Evolutionary conservation across 2,329 filamentous ascomycete genomes (phyloP).

Genomic region (Lachnellula occidentalis): DNA sequence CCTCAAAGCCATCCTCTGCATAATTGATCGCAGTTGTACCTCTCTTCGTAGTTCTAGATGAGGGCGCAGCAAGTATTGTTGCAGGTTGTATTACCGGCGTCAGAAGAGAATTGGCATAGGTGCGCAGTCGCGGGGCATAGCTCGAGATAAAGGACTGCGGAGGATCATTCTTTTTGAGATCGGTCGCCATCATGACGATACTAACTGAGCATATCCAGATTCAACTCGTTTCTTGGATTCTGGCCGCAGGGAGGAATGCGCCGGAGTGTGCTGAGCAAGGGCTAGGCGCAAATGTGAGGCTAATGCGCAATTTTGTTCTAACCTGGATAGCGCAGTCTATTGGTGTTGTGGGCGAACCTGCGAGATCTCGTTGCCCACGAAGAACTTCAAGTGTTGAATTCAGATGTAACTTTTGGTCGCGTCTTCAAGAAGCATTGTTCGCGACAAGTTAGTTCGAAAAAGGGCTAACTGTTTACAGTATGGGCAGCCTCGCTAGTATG

Average conservation of each 20-base stretch:
- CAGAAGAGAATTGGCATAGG: conserved; percentile 87
- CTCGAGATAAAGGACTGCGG: conserved; percentile 87
- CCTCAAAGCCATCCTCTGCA: conserved; percentile 91
- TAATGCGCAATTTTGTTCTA: neutral
- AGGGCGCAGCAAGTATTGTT: conserved; percentile 57
- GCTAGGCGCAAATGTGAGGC: neutral
- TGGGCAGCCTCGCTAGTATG: neutral
- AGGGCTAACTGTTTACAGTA: neutral
- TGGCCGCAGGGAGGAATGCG: conserved; percentile 11
- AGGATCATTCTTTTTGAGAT: conserved; percentile 35
- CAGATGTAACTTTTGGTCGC: neutral
- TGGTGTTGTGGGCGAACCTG: neutral
- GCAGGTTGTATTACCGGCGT: conserved; percentile 74
- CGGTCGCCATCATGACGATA: conserved; percentile 22
- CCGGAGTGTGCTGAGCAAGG: neutral
- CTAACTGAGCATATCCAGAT: conserved; percentile 16
- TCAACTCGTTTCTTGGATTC: neutral
- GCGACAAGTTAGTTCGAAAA: neutral
- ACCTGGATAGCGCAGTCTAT: neutral
- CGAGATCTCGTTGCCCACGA: neutral
- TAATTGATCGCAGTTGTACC: conserved; percentile 97
- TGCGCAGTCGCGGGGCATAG: conserved; percentile 84
- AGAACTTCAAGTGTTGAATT: neutral
- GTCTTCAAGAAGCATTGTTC: neutral
- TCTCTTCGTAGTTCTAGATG: conserved; percentile 87